Evolutionary conservation across 208 protist genomes (phyloP).

Genomic region (Vickermania ingenoplastis): DNA sequence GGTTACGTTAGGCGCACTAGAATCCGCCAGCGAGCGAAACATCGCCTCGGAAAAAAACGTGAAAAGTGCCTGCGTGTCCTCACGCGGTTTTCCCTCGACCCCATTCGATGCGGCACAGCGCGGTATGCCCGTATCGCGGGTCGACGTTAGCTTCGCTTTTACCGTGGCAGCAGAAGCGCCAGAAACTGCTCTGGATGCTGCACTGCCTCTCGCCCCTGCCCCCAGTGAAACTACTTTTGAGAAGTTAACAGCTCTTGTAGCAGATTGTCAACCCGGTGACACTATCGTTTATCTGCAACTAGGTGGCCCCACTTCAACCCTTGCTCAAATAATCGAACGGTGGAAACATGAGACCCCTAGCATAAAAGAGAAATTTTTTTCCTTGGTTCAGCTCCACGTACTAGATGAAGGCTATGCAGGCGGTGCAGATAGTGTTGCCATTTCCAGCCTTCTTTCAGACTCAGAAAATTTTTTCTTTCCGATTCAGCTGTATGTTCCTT

Average conservation of each 20-base stretch:
- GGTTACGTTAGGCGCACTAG: constrained; percentile 10
- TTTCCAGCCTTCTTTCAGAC: constrained; percentile 7
- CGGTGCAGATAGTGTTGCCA: constrained; percentile 13
- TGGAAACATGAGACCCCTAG: not conserved
- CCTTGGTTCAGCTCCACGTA: constrained; percentile 13
- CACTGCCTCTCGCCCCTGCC: not conserved
- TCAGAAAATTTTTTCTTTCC: not conserved
- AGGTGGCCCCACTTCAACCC: constrained; percentile 6
- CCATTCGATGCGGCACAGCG: constrained; percentile 16
- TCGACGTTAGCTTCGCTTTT: constrained; percentile 25
- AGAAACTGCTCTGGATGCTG: not conserved
- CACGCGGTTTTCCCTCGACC: constrained; percentile 24
- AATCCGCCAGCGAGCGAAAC: constrained; percentile 9
- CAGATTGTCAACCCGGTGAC: constrained; percentile 3
- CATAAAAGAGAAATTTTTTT: constrained; percentile 2
- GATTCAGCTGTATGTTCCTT: constrained; percentile 11
- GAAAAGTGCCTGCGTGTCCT: constrained; percentile 8
- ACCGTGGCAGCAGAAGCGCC: constrained; percentile 10
- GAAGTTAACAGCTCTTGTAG: constrained; percentile 1
- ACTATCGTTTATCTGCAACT: constrained; percentile 15
- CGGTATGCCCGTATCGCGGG: constrained; percentile 21
- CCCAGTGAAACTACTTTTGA: constrained; percentile 6
- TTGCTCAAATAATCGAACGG: constrained; percentile 4
- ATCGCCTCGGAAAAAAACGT: not conserved
- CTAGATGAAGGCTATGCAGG: constrained; percentile 23